Percentiles rank a stretch among this genome's conserved stretches.
Evolutionary conservation across 208 protist genomes (phyloP).

Genomic region (Leishmania guyanensis): DNA sequence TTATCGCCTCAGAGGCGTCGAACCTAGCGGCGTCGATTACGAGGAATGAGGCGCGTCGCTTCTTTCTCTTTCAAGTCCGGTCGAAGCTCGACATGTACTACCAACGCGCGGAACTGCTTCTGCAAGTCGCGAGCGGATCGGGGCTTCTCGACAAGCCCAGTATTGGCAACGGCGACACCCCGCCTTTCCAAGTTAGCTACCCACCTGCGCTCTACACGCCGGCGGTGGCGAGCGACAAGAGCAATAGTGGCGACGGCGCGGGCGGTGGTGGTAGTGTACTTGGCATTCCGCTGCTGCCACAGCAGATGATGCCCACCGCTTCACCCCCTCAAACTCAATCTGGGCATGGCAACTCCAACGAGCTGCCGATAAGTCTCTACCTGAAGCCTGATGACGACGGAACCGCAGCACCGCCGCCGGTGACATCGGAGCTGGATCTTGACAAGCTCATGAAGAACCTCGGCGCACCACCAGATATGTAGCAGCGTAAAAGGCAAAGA

Average conservation of each 20-base stretch:
- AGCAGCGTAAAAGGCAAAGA: not conserved
- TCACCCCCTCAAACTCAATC: not conserved
- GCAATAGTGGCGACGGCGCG: not conserved
- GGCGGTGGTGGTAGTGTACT: constrained; percentile 40
- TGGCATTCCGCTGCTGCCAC: constrained; percentile 48
- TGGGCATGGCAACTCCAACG: not conserved
- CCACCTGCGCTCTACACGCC: constrained; percentile 35
- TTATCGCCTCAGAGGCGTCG: constrained; percentile 47
- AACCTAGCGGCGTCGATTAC: constrained; percentile 32
- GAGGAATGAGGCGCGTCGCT: constrained; percentile 41
- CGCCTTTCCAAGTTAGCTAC: constrained; percentile 9
- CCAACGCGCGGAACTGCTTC: constrained; percentile 62
- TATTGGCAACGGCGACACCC: constrained; percentile 14
- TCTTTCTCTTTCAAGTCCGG: constrained; percentile 76
- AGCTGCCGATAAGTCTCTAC: constrained; percentile 38
- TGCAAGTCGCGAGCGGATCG: constrained; percentile 58
- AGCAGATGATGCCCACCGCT: not conserved
- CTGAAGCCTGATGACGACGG: constrained; percentile 27
- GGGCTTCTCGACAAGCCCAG: constrained; percentile 69
- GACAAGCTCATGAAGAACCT: constrained; percentile 45
- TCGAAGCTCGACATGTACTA: constrained; percentile 71
- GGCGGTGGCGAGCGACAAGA: constrained; percentile 1
- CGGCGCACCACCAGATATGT: constrained; percentile 30
- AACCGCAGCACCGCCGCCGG: constrained; percentile 19
- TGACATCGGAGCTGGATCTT: constrained; percentile 23